A percentile compares a stretch with the other conserved stretches of the same genome.
Conservation (phyloP, 2,329 filamentous ascomycete species). For the Trichophyton mentagrophytes region DNA sequence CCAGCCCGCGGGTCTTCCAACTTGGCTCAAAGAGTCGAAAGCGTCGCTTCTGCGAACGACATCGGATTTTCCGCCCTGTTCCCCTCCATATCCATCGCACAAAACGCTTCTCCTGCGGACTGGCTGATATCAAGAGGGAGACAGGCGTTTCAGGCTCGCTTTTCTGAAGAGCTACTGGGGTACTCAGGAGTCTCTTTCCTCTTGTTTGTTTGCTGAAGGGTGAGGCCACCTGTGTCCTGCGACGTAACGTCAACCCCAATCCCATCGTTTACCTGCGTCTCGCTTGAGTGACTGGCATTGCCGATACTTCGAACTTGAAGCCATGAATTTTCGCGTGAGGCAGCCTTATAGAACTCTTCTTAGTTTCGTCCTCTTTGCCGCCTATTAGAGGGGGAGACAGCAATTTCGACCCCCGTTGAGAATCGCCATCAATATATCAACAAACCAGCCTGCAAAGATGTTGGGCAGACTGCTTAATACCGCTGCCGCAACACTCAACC, state of each 20-base stretch:
- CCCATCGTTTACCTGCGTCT: not conserved
- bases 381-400: not conserved
- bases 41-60: not conserved
- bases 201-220: not conserved
- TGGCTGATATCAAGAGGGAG: not conserved
- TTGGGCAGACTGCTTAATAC: conserved; percentile 33
- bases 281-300: not conserved
- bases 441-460: conserved; percentile 18
- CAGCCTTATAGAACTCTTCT: not conserved
- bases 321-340: not conserved
- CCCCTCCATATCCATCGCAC: not conserved
- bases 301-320: not conserved
- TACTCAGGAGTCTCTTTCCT: not conserved
- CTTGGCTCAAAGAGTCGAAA: not conserved
- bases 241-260: not conserved
- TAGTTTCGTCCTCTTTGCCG: not conserved
- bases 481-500: conserved; percentile 33
- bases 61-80: not conserved
- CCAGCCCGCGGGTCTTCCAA: conserved; percentile 1
- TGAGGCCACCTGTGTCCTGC: not conserved
- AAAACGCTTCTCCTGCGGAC: not conserved
- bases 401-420: not conserved
- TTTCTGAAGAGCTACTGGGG: not conserved
- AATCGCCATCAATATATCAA: not conserved
- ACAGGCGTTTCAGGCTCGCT: not conserved